phyloP scores from a whole-genome alignment of 2,329 filamentous ascomycete genomes.

The Cryphonectria parasitica region DNA sequence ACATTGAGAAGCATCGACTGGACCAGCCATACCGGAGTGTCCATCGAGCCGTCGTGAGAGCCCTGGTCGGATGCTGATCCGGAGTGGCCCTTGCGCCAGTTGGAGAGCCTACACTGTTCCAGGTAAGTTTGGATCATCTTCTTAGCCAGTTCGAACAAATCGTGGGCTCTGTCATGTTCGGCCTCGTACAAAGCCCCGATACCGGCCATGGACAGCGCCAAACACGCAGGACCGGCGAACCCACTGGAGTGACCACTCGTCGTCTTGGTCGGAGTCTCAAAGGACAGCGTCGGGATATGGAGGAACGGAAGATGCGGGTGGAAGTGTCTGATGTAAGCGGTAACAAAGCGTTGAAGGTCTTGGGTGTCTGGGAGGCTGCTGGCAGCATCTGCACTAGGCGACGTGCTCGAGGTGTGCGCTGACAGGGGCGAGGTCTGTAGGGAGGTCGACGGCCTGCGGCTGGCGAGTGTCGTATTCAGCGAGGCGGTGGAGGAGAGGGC shows the following conservation, averaged over 20 bases:
- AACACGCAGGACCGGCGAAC: constrained; percentile 80
- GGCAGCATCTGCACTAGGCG: constrained; percentile 31
- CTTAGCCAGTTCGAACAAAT: constrained; percentile 90
- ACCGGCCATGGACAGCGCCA: constrained; percentile 87
- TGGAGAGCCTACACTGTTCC: constrained; percentile 85
- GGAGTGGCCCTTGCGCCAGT: constrained; percentile 68
- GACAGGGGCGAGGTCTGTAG: constrained; percentile 59
- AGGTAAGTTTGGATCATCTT: constrained; percentile 94
- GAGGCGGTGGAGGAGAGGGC: constrained; percentile 51
- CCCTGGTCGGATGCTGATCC: constrained; percentile 49
- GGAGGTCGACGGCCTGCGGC: constrained; percentile 67
- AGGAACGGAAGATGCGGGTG: constrained; percentile 95
- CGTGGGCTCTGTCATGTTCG: constrained; percentile 77
- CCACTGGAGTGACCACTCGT: constrained; percentile 63
- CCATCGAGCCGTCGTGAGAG: constrained; percentile 63
- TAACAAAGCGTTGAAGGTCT: constrained; percentile 88
- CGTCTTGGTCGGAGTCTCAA: constrained; percentile 74
- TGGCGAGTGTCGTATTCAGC: constrained; percentile 59
- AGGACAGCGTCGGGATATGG: constrained; percentile 88
- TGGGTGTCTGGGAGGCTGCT: constrained; percentile 75
- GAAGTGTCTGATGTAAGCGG: constrained; percentile 88
- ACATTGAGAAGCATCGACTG: constrained; percentile 97
- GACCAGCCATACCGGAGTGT: constrained; percentile 91
- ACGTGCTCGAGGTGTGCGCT: constrained; percentile 51
- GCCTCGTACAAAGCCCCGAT: constrained; percentile 76